phyloP scores from a whole-genome alignment of 2,329 filamentous ascomycete species.

The Penicillium sclerotigenum region DNA sequence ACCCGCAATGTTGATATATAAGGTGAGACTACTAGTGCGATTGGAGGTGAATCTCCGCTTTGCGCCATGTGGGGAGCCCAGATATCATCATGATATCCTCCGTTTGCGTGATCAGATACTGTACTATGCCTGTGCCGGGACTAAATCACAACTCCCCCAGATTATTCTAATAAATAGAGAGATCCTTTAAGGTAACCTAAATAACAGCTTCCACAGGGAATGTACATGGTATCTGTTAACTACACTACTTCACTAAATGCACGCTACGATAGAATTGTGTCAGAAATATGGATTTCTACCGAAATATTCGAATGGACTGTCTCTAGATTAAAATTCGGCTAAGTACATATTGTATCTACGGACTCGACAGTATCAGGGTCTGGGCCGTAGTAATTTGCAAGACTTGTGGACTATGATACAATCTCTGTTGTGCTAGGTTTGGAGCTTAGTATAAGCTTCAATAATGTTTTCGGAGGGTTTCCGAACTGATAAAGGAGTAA shows the following conservation, averaged over 20 bases:
- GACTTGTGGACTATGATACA: constrained; percentile 8
- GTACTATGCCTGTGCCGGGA: background rate
- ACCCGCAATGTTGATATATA: background rate
- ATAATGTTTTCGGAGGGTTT: constrained; percentile 2
- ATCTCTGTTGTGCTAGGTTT: background rate
- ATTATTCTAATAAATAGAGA: background rate
- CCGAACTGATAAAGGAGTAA: background rate
- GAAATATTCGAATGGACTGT: background rate
- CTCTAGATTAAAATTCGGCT: too few species aligned
- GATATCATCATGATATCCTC: constrained; percentile 22
- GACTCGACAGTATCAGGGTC: background rate
- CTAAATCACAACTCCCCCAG: background rate
- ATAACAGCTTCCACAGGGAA: background rate
- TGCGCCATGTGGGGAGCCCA: background rate
- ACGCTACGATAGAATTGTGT: background rate
- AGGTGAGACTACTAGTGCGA: background rate
- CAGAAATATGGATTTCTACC: background rate
- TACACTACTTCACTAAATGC: background rate
- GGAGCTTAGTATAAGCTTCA: background rate
- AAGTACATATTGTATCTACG: background rate
- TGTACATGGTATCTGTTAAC: background rate
- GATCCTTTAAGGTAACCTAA: too few species aligned
- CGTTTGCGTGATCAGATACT: constrained; percentile 18
- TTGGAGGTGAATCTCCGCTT: background rate
- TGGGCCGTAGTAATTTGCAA: constrained; percentile 7